Percentiles rank a stretch among this genome's conserved stretches.
Evolutionary conservation across 306 rosid species (phyloP).

Genomic region (Aeschynomene evenia): DNA sequence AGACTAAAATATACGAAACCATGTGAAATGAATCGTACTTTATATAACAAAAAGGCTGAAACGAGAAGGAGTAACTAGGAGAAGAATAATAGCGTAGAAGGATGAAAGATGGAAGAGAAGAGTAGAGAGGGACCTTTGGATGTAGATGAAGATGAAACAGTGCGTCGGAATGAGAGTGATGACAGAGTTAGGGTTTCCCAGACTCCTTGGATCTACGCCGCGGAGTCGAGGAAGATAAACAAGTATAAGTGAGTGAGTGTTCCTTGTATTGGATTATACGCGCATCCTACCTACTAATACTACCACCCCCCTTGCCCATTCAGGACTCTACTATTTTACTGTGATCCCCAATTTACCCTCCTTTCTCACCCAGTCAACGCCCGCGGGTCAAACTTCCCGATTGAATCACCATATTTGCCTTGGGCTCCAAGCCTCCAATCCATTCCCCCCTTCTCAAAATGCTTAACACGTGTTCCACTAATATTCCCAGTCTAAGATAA

Average conservation of each 20-base stretch:
- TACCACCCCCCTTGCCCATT: no score
- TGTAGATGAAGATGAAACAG: neutral
- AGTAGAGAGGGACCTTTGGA: conserved; percentile 17
- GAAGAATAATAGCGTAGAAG: neutral
- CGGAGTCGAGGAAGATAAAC: conserved; percentile 47
- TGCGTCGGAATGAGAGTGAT: neutral
- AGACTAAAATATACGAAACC: no score
- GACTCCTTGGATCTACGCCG: conserved; percentile 83
- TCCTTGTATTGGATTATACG: no score
- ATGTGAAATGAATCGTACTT: no score
- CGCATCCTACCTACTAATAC: no score
- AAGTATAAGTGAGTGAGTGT: neutral
- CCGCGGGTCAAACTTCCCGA: conserved; percentile 14
- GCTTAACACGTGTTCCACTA: neutral
- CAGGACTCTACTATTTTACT: neutral
- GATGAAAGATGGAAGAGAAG: neutral
- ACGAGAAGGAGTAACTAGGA: neutral
- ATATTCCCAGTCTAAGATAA: neutral
- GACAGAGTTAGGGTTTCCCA: conserved; percentile 53
- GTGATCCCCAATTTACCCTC: conserved; percentile 36
- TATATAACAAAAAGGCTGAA: neutral
- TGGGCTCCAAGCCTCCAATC: neutral
- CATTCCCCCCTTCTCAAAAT: no score
- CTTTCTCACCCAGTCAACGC: neutral
- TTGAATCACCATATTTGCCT: neutral